Evolutionary conservation across 306 rosid species (phyloP), one percentile per base, ranked within the genome.

Genomic region (Cucurbita ficifolia): DNA sequence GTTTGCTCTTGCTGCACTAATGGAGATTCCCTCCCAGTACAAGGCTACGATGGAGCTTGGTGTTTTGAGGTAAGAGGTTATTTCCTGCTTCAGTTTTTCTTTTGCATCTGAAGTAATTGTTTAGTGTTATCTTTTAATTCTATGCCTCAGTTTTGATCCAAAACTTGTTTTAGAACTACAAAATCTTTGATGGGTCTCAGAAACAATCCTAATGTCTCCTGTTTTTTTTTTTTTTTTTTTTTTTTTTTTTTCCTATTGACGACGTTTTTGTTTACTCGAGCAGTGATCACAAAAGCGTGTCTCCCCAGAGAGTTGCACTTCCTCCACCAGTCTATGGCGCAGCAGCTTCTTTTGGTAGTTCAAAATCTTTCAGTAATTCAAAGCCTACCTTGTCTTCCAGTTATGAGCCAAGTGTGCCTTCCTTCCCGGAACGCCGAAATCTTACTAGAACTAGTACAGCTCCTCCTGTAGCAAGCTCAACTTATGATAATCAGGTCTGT

Each of bases 21-120:
- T 95, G 99, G 99, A 95, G 81, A 89, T 95, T 83, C 99, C 99
- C 50, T 76, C 96, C 51, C 99, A 95, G 81, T 95, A 95, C 74
- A 91, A 95, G 77, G 99, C 97, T 58, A 88, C 97, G 6, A 82
- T 91, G 76, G 96, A 91, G 81, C 88, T 83, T 74, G 81, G 77
- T 76, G 38, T 91, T 54, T 79, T 95, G 36, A 97, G 99, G 99
- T 91, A 82, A 73, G 71, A 12, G 56, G 4, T 74, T 5, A 22
- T 22, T 24, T 48, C 1, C 5, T 70, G 10, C 8, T 17, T 69
- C 16, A 14, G 38, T 48, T 68, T 17, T 45, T 21, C 5, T 10
- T 29, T 45, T 42, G 51, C 24, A 38, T 36, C 48, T 17, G 46
- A 61, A 61, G 12, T 35, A 33, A 60, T 35, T 61, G 64, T 61